Conservation (phyloP, 2,329 filamentous ascomycete species). For the Westerdykella sp. region DNA sequence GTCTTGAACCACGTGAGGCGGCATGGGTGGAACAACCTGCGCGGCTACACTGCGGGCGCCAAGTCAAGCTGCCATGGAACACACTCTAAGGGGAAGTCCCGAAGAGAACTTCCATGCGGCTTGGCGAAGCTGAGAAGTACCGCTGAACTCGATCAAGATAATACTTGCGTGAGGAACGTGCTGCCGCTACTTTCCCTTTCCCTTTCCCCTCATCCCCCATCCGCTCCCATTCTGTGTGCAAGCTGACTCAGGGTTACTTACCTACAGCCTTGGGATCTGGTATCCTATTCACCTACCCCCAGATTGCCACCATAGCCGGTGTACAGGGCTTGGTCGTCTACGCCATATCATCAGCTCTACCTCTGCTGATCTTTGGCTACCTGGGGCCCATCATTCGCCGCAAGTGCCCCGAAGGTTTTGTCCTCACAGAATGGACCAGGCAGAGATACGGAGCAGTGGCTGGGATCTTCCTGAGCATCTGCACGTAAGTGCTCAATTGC, state of each 20-base stretch:
- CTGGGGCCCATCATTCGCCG: constrained; percentile 71
- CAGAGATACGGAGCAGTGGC: constrained; percentile 67
- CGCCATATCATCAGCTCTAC: constrained; percentile 64
- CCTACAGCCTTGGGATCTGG: constrained; percentile 69
- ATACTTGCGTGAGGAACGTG: constrained; percentile 98
- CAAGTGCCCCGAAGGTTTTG: constrained; percentile 77
- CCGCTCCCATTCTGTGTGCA: constrained; percentile 8
- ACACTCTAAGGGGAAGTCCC: constrained; percentile 4
- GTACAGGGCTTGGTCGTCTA: constrained; percentile 75
- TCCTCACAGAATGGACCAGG: constrained; percentile 77
- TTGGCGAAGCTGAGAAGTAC: constrained; percentile 84
- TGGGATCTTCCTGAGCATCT: constrained; percentile 67
- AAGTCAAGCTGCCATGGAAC: constrained; percentile 40
- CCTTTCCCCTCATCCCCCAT: constrained; percentile 35
- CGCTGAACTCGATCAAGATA: constrained; percentile 97
- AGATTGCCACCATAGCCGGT: constrained; percentile 71
- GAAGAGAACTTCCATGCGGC: constrained; percentile 6
- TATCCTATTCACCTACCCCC: constrained; percentile 75
- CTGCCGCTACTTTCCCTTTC: constrained; percentile 63
- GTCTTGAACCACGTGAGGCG: not conserved
- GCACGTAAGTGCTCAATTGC: constrained; percentile 48
- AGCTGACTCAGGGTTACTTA: constrained; percentile 31
- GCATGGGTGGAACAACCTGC: constrained; percentile 26
- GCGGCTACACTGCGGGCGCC: constrained; percentile 79
- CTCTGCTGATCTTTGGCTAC: constrained; percentile 66